Percentiles rank a stretch among this genome's conserved stretches.
phyloP scores from a whole-genome alignment of 2,329 filamentous ascomycete species.

The Xylaria arbuscula region DNA sequence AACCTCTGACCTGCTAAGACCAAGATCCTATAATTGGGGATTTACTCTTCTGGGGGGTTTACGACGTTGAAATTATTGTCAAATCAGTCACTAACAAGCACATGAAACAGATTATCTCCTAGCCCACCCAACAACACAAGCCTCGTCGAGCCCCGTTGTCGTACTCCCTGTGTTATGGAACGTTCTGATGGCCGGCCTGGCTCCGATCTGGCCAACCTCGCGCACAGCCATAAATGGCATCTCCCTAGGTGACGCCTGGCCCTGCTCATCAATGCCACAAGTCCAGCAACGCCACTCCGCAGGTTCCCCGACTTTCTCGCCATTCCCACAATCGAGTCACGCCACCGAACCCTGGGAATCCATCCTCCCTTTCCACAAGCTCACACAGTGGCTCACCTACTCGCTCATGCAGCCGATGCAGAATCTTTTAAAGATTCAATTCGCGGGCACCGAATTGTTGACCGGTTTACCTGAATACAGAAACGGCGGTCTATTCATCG shows the following conservation, averaged over 20 bases:
- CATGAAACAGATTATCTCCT: conserved; percentile 81
- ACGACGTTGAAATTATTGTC: not conserved
- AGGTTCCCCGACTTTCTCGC: conserved; percentile 63
- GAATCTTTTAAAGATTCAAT: conserved; percentile 81
- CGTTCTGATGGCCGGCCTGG: conserved; percentile 86
- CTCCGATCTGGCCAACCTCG: conserved; percentile 87
- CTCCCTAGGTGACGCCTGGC: conserved; percentile 94
- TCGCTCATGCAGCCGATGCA: conserved; percentile 93
- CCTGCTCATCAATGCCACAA: conserved; percentile 83
- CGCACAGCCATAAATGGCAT: conserved; percentile 88
- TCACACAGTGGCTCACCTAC: conserved; percentile 95
- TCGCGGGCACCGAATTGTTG: conserved; percentile 81
- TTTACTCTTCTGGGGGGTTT: not conserved
- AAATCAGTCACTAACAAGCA: conserved; percentile 33
- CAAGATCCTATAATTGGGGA: not conserved
- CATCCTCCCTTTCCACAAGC: conserved; percentile 92
- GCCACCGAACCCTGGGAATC: conserved; percentile 69
- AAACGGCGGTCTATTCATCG: conserved; percentile 88
- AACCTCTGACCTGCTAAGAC: not conserved
- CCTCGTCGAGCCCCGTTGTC: conserved; percentile 87
- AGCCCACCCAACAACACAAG: conserved; percentile 88
- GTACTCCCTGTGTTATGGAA: conserved; percentile 90
- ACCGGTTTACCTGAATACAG: conserved; percentile 93
- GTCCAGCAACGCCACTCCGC: conserved; percentile 43
- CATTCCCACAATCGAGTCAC: conserved; percentile 55